Evolutionary conservation across 1,139 yeast genomes (phyloP).

Genomic region (Suhomyces yuchorum): DNA sequence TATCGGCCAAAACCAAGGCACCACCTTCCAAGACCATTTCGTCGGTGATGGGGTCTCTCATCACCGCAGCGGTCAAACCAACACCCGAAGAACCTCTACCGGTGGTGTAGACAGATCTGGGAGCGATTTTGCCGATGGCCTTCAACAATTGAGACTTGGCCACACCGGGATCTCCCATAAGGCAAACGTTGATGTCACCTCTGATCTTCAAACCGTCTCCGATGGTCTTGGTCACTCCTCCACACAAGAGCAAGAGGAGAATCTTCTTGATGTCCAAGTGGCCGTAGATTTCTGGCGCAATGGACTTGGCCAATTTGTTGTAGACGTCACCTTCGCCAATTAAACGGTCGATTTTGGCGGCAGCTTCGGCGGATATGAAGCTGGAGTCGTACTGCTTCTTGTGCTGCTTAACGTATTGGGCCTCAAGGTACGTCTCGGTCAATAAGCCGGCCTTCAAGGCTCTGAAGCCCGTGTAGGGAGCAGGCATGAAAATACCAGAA

Average conservation of each 20-base stretch:
- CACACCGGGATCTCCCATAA: slow-evolving; percentile 99
- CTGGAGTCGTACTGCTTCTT: slow-evolving; percentile 81
- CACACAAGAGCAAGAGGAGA: slow-evolving; percentile 76
- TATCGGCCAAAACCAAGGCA: slow-evolving; percentile 94
- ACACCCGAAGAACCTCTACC: slow-evolving; percentile 99
- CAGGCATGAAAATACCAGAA: slow-evolving; percentile 88
- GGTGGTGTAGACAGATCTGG: slow-evolving; percentile 96
- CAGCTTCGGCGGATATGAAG: slow-evolving; percentile 59
- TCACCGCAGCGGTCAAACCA: slow-evolving; percentile 98
- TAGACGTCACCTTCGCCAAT: slow-evolving; percentile 66
- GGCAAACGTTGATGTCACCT: slow-evolving; percentile 94
- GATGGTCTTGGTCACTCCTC: slow-evolving; percentile 93
- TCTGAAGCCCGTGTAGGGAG: slow-evolving; percentile 93
- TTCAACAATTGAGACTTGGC: slow-evolving; percentile 96
- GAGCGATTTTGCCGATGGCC: slow-evolving; percentile 90
- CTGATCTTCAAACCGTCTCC: slow-evolving; percentile 97
- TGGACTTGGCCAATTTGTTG: slow-evolving; percentile 78
- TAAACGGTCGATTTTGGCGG: slow-evolving; percentile 56
- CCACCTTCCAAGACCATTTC: slow-evolving; percentile 99
- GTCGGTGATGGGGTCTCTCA: slow-evolving; percentile 98
- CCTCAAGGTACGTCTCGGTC: slow-evolving; percentile 92
- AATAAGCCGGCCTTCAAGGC: slow-evolving; percentile 90
- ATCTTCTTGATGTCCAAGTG: slow-evolving; percentile 94
- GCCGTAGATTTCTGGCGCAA: slow-evolving; percentile 98
- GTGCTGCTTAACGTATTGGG: slow-evolving; percentile 82